Conservation (phyloP, 805 yeast genomes). For the Nakazawaea peltata region DNA sequence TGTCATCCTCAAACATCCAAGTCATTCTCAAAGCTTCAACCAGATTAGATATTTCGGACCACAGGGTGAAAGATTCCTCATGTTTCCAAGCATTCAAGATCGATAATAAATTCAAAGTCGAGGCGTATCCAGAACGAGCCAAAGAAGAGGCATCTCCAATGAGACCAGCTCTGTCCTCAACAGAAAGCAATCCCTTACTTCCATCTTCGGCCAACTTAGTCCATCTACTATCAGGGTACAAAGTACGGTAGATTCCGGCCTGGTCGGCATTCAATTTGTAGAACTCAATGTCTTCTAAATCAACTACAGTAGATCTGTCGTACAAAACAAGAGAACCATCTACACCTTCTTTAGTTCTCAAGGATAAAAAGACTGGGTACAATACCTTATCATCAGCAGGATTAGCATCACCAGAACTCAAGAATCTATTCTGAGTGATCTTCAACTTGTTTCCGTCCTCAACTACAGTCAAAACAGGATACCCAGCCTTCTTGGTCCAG, state of each 20-base stretch:
- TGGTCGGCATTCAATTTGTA: slow-evolving; percentile 67
- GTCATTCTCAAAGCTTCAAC: slow-evolving; percentile 47
- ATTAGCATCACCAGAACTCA: slow-evolving; percentile 32
- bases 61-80: slow-evolving; percentile 46
- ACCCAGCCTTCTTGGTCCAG: slow-evolving; percentile 62
- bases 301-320: slow-evolving; percentile 19
- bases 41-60: slow-evolving; percentile 41
- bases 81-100: slow-evolving; percentile 42
- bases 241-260: slow-evolving; percentile 65
- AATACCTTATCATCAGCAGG: not conserved
- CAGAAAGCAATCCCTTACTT: slow-evolving; percentile 27
- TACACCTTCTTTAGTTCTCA: slow-evolving; percentile 47
- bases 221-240: slow-evolving; percentile 44
- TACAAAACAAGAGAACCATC: slow-evolving; percentile 51
- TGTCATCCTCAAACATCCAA: slow-evolving; percentile 63
- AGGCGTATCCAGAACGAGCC: slow-evolving; percentile 41
- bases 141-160: slow-evolving; percentile 53
- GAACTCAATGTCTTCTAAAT: slow-evolving; percentile 37
- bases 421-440: slow-evolving; percentile 43
- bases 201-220: slow-evolving; percentile 45
- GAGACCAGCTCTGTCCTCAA: slow-evolving; percentile 52
- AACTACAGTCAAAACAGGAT: slow-evolving; percentile 49
- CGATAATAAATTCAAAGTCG: slow-evolving; percentile 39
- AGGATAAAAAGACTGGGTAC: slow-evolving; percentile 54
- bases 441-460: slow-evolving; percentile 26